Evolutionary conservation across 2,329 filamentous ascomycete genomes (phyloP).

Genomic region (Fusarium agapanthi): DNA sequence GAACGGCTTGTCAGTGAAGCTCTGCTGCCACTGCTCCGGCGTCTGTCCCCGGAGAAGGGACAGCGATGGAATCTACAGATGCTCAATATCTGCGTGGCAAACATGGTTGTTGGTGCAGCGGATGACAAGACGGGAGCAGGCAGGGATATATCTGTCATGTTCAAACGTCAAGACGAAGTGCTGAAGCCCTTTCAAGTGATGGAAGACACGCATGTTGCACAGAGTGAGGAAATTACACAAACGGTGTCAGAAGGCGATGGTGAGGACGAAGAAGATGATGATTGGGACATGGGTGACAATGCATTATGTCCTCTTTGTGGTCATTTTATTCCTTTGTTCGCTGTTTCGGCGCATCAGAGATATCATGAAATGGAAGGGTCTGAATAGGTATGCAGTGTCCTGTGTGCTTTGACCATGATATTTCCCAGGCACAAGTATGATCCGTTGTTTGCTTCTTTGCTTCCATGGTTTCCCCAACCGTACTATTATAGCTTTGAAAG

Average conservation of each 20-base stretch:
- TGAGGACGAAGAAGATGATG: conserved; percentile 26
- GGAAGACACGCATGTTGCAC: conserved; percentile 46
- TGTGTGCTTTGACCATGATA: not conserved
- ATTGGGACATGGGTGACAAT: conserved; percentile 47
- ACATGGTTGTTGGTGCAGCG: conserved; percentile 73
- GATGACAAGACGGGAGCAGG: conserved; percentile 65
- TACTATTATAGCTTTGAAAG: not conserved
- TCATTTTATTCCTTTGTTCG: conserved; percentile 64
- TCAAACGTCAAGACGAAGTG: conserved; percentile 75
- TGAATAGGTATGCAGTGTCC: conserved; percentile 1
- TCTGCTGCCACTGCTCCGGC: conserved; percentile 76
- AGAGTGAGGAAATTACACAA: conserved; percentile 41
- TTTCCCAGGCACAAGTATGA: not conserved
- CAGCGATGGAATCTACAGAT: conserved; percentile 81
- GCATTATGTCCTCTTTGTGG: conserved; percentile 59
- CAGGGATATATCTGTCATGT: conserved; percentile 84
- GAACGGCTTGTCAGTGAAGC: conserved; percentile 75
- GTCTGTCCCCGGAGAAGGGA: conserved; percentile 72
- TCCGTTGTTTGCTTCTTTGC: not conserved
- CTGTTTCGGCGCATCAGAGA: conserved; percentile 62
- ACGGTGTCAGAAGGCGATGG: conserved; percentile 29
- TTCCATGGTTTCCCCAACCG: not conserved
- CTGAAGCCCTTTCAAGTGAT: conserved; percentile 71
- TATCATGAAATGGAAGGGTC: conserved; percentile 48
- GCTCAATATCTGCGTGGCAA: conserved; percentile 87